Percentiles rank a stretch among this genome's conserved stretches.
Conservation (phyloP, 768 basidiomycete species). For the Kwoniella bestiolae region DNA sequence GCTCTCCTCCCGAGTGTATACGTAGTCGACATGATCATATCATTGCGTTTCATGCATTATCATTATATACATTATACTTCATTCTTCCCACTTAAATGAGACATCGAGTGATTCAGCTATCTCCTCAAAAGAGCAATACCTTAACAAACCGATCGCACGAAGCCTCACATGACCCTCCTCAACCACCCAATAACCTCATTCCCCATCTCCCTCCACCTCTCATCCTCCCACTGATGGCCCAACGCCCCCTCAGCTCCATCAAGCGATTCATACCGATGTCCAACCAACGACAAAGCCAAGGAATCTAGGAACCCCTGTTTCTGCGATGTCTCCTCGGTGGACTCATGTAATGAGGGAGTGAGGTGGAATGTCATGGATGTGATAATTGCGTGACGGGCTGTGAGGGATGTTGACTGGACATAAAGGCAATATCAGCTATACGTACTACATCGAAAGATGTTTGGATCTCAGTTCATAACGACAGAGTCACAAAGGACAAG, state of each 20-base stretch:
- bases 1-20: no score
- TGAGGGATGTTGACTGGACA: constrained; percentile 42
- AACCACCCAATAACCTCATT: constrained; percentile 40
- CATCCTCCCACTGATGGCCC: constrained; percentile 5
- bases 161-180: constrained; percentile 36
- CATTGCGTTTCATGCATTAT: not conserved
- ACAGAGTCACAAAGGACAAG: no score
- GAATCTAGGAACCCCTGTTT: constrained; percentile 38
- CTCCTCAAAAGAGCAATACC: no score
- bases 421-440: no score
- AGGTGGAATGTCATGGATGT: constrained; percentile 38
- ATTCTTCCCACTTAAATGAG: not conserved
- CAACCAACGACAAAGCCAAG: constrained; percentile 34
- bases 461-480: no score
- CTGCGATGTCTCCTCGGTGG: constrained; percentile 3
- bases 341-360: constrained; percentile 4
- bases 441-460: no score
- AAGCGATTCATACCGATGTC: constrained; percentile 39
- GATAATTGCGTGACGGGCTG: constrained; percentile 49
- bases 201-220: constrained; percentile 11
- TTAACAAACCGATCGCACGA: no score
- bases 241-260: constrained; percentile 30
- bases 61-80: not conserved
- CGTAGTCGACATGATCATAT: constrained; percentile 1
- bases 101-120: no score